Conservation (phyloP, 345 rosid species). For the Aegle marmelos region DNA sequence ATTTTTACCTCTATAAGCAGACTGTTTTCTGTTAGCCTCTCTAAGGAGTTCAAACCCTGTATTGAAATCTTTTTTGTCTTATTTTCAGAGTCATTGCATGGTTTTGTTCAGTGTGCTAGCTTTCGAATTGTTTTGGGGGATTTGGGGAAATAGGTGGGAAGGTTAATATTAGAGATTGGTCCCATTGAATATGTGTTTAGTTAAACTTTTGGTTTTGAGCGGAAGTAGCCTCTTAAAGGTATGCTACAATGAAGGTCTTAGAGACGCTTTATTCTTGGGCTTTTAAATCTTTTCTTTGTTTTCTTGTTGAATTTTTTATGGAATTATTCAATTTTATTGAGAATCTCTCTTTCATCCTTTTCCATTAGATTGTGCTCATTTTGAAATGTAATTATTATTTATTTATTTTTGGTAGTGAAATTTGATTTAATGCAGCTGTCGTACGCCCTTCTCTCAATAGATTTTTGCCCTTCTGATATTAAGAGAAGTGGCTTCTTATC, state of each 20-base stretch:
- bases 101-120: background rate
- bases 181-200: background rate
- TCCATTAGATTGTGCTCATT: background rate
- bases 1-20: background rate
- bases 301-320: background rate
- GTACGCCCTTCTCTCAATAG: background rate
- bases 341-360: background rate
- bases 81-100: background rate
- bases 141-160: background rate
- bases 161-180: background rate
- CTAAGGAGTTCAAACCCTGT: background rate
- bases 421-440: background rate
- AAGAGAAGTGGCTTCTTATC: background rate
- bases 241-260: background rate
- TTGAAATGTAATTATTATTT: background rate
- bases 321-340: background rate
- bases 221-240: background rate
- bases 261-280: background rate
- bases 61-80: constrained; percentile 1
- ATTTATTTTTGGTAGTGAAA: background rate
- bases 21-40: background rate
- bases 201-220: background rate
- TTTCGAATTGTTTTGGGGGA: background rate
- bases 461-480: background rate
- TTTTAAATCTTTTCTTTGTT: background rate